Conservation (phyloP, 768 basidiomycete species). For the Flagelloscypha sp. region DNA sequence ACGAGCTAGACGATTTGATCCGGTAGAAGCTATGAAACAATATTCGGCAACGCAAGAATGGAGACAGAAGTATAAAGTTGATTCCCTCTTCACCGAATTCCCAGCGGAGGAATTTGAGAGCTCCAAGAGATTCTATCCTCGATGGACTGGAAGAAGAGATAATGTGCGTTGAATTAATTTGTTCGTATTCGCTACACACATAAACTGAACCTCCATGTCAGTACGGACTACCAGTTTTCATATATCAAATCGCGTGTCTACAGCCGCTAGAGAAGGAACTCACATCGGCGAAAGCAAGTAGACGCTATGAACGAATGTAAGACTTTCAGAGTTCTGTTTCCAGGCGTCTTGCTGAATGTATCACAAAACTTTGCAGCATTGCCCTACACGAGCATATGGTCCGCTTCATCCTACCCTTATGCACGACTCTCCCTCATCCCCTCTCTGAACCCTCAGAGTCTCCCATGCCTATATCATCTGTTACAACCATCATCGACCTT, state of each 20-base stretch:
- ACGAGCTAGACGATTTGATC: constrained; percentile 66
- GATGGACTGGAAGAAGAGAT: constrained; percentile 75
- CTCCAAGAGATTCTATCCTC: constrained; percentile 60
- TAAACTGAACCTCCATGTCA: constrained; percentile 15
- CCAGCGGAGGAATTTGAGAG: constrained; percentile 50
- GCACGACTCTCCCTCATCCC: constrained; percentile 52
- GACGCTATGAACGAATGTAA: constrained; percentile 66
- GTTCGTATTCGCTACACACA: neutral
- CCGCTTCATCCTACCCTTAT: constrained; percentile 57
- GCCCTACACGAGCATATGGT: constrained; percentile 60
- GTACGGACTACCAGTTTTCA: constrained; percentile 66
- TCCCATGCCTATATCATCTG: constrained; percentile 50
- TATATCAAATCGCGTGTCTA: constrained; percentile 66
- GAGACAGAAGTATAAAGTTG: constrained; percentile 55
- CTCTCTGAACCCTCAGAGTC: too few species aligned
- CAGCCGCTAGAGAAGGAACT: constrained; percentile 52
- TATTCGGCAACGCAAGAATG: constrained; percentile 63
- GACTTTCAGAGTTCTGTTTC: constrained; percentile 16
- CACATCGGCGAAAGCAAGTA: constrained; percentile 39
- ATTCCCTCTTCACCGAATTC: constrained; percentile 54
- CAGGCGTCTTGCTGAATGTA: neutral
- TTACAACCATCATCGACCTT: constrained; percentile 70
- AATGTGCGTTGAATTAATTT: constrained; percentile 36
- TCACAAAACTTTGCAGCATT: constrained; percentile 31
- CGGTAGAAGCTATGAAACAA: constrained; percentile 56